phyloP scores from a whole-genome alignment of 768 basidiomycete species.

The Xerocomellus intermedius region DNA sequence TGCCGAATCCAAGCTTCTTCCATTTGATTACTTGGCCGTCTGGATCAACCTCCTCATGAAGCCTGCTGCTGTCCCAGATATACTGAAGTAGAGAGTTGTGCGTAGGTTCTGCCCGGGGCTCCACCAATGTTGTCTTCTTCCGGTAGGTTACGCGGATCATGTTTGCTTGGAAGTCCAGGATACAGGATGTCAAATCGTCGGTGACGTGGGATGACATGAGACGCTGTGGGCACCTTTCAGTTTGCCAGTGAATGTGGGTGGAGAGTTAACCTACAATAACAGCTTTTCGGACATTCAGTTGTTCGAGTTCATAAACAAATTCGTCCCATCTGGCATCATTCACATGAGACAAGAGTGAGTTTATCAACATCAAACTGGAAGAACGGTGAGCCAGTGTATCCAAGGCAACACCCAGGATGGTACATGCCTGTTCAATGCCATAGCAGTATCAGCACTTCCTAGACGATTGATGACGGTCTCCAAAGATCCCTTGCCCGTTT shows the following conservation, averaged over 20 bases:
- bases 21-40: constrained; percentile 59
- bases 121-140: constrained; percentile 77
- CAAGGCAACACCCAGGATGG: not conserved
- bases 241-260: not conserved
- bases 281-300: constrained; percentile 74
- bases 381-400: constrained; percentile 7
- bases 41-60: constrained; percentile 51
- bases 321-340: constrained; percentile 76
- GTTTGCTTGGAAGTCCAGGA: constrained; percentile 87
- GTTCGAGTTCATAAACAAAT: constrained; percentile 72
- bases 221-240: constrained; percentile 44
- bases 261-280: constrained; percentile 59
- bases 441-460: constrained; percentile 79
- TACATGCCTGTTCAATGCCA: constrained; percentile 75
- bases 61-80: constrained; percentile 65
- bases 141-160: constrained; percentile 75
- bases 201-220: constrained; percentile 81
- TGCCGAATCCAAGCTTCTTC: constrained; percentile 75
- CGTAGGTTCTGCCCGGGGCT: constrained; percentile 58
- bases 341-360: constrained; percentile 79
- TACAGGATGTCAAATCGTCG: constrained; percentile 79
- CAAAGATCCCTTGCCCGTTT: constrained; percentile 63
- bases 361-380: constrained; percentile 83
- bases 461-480: constrained; percentile 82
- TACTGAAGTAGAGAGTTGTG: constrained; percentile 58